Conservation (phyloP, 257 asterid species). For the Capsicum baccatum region DNA sequence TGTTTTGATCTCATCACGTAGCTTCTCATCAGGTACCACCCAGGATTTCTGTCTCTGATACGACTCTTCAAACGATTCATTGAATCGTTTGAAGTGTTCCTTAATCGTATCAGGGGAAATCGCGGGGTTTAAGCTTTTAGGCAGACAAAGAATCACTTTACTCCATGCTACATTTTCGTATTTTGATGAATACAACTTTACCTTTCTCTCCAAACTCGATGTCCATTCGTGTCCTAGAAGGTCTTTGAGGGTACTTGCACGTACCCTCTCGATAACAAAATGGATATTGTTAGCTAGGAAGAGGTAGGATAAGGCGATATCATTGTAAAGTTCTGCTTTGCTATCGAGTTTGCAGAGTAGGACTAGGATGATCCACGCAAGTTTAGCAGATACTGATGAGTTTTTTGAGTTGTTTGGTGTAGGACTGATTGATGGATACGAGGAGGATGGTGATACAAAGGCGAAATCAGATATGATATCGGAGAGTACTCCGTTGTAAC, state of each 20-base stretch:
- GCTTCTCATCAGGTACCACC: slow-evolving; percentile 59
- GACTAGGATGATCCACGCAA: slow-evolving; percentile 70
- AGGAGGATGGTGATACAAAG: slow-evolving; percentile 35
- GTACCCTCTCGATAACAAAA: slow-evolving; percentile 48
- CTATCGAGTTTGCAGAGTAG: slow-evolving; percentile 81
- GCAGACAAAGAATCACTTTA: slow-evolving; percentile 51
- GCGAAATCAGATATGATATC: slow-evolving; percentile 44
- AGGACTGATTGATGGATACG: slow-evolving; percentile 35
- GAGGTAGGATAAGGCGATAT: slow-evolving; percentile 63
- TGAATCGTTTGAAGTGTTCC: slow-evolving; percentile 53
- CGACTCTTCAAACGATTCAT: slow-evolving; percentile 54
- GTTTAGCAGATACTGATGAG: slow-evolving; percentile 50
- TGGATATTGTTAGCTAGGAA: slow-evolving; percentile 72
- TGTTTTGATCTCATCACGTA: slow-evolving; percentile 65
- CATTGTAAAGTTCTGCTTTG: slow-evolving; percentile 61
- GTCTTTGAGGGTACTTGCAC: slow-evolving; percentile 42
- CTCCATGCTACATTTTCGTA: slow-evolving; percentile 67
- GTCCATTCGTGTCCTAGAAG: slow-evolving; percentile 71
- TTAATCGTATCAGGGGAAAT: slow-evolving; percentile 42
- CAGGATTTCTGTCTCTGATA: slow-evolving; percentile 58
- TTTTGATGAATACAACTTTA: slow-evolving; percentile 54
- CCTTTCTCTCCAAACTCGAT: slow-evolving; percentile 57
- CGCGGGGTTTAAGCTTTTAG: slow-evolving; percentile 39
- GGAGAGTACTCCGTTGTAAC: slow-evolving; percentile 54
- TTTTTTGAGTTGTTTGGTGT: slow-evolving; percentile 24